These are phyloP conservation scores for Lentinus tigrinus DNA, from an alignment of 768 basidiomycete species.

Conservation along the genomic window DNA sequence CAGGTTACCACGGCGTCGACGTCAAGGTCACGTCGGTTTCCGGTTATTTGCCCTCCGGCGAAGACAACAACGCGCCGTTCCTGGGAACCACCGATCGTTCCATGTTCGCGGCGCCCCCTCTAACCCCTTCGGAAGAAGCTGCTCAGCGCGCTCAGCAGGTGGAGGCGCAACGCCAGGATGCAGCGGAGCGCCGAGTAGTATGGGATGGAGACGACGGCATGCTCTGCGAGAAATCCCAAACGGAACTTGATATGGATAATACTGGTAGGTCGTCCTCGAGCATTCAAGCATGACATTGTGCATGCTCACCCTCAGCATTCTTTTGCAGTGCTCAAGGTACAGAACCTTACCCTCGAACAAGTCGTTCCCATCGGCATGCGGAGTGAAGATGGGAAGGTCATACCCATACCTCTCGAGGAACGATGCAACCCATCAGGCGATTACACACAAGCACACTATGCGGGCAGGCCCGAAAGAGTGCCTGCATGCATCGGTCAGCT, in stretches of 20 bases:
- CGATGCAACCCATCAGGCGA: constrained; percentile 18
- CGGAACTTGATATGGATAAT: constrained; percentile 32
- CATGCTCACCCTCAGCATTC: constrained; percentile 24
- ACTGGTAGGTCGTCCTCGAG: constrained; percentile 47
- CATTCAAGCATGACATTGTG: no score
- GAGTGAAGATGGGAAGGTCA: constrained; percentile 53
- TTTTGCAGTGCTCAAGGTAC: neutral
- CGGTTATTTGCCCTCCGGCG: constrained; percentile 65
- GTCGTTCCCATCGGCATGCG: constrained; percentile 56
- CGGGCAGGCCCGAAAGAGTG: constrained; percentile 48
- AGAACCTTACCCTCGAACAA: neutral
- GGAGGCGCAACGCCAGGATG: constrained; percentile 62
- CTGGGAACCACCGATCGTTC: constrained; percentile 40
- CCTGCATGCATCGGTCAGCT: constrained; percentile 57
- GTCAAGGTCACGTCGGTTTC: constrained; percentile 73
- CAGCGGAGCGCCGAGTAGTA: constrained; percentile 56
- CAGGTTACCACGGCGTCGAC: constrained; percentile 76
- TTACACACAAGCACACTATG: constrained; percentile 43
- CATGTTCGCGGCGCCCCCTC: constrained; percentile 31
- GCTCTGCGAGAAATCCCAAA: no score
- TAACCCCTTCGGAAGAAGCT: constrained; percentile 62
- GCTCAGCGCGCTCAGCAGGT: constrained; percentile 50
- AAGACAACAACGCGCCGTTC: constrained; percentile 58
- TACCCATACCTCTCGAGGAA: constrained; percentile 39
- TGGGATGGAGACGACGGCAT: constrained; percentile 57